Evolutionary conservation across 371 early-diverging fungal genomes (phyloP).

Genomic region (Syncephalastrum racemosum): DNA sequence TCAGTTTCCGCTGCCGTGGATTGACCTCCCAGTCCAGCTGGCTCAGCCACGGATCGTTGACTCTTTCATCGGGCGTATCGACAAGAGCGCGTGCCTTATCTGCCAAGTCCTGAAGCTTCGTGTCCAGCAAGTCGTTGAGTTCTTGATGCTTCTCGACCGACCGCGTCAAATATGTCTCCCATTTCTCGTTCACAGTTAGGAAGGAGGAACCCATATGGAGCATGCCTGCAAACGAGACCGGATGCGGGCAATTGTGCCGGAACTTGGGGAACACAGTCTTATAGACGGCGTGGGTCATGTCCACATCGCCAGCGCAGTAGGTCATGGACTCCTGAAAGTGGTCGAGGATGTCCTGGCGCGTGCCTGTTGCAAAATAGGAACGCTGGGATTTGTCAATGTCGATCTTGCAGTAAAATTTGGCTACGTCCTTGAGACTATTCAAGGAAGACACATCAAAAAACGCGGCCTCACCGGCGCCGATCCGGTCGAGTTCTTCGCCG

Average conservation of each 20-base stretch:
- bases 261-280: slow-evolving; percentile 70
- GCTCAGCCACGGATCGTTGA: slow-evolving; percentile 82
- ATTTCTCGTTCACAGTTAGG: slow-evolving; percentile 77
- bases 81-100: slow-evolving; percentile 59
- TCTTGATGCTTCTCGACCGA: slow-evolving; percentile 61
- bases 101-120: slow-evolving; percentile 64
- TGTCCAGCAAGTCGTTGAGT: slow-evolving; percentile 56
- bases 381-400: slow-evolving; percentile 77
- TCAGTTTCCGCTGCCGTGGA: slow-evolving; percentile 48
- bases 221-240: slow-evolving; percentile 91
- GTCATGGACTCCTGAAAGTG: slow-evolving; percentile 68
- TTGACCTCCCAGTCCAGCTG: slow-evolving; percentile 83
- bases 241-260: slow-evolving; percentile 85
- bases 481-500: slow-evolving; percentile 29
- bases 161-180: slow-evolving; percentile 67
- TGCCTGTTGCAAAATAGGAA: slow-evolving; percentile 66
- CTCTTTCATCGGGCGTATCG: slow-evolving; percentile 27
- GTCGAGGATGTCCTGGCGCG: slow-evolving; percentile 49
- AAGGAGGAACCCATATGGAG: slow-evolving; percentile 86
- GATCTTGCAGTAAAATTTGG: slow-evolving; percentile 74
- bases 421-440: slow-evolving; percentile 79
- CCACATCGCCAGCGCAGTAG: slow-evolving; percentile 93
- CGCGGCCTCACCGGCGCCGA: slow-evolving; percentile 13
- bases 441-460: slow-evolving; percentile 75
- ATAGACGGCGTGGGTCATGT: slow-evolving; percentile 75